These are phyloP conservation scores for Volvox africanus DNA, from an alignment of 139 green algal species.

Conservation along the genomic window DNA sequence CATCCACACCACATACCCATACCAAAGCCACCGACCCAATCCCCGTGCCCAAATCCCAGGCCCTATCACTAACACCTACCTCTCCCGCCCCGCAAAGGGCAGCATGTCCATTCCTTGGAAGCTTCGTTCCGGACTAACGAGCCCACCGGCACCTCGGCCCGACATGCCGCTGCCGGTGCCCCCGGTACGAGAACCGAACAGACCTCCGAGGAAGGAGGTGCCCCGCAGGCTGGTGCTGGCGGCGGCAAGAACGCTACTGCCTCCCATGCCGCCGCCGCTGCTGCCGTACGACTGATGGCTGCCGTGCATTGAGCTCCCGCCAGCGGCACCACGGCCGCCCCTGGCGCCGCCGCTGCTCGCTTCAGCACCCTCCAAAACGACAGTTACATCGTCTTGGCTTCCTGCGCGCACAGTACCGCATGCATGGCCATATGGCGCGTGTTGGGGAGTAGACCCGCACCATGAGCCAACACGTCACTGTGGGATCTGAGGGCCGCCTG, in stretches of 20 bases:
- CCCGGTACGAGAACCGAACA: neutral
- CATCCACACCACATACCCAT: no score
- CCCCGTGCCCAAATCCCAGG: no score
- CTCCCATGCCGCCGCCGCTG: slow-evolving; percentile 17
- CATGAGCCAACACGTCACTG: no score
- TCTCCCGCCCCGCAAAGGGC: slow-evolving; percentile 16
- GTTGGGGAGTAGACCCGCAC: no score
- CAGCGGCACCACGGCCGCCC: neutral
- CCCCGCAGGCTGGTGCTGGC: neutral
- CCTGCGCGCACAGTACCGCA: neutral
- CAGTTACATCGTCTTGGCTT: slow-evolving; percentile 34
- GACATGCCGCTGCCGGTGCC: neutral
- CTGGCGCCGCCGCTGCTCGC: neutral
- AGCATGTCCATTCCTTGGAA: neutral
- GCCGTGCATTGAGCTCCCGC: neutral
- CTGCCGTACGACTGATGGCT: slow-evolving; percentile 18
- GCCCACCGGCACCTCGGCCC: neutral
- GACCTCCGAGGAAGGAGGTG: neutral
- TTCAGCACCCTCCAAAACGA: slow-evolving; percentile 32
- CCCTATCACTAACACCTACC: neutral
- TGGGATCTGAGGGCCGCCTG: no score
- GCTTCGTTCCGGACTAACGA: neutral
- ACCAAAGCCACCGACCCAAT: no score
- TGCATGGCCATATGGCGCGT: neutral
- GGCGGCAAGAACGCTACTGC: neutral